A percentile compares a stretch with the other conserved stretches of the same genome.
Evolutionary conservation across 78 protist species (phyloP).

Genomic region (slime mould (Dictyostelium discoideum)): DNA sequence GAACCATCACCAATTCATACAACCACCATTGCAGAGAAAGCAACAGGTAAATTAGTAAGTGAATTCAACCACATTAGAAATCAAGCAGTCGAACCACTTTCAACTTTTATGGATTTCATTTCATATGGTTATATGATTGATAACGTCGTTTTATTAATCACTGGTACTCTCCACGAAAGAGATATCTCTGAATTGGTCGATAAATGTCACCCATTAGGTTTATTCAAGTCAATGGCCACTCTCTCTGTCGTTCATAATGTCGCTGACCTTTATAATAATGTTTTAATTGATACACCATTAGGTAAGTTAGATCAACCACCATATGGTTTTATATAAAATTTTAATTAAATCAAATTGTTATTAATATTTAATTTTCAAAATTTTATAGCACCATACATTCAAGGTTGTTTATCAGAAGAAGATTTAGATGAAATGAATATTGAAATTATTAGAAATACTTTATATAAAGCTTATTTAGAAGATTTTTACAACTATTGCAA

Average conservation of each 20-base stretch:
- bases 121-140: constrained; percentile 99
- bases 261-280: constrained; percentile 94
- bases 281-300: constrained; percentile 97
- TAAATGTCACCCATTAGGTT: constrained; percentile 98
- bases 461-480: constrained; percentile 98
- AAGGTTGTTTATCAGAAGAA: constrained; percentile 71
- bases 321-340: background rate
- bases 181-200: constrained; percentile 90
- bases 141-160: constrained; percentile 96
- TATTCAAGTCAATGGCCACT: constrained; percentile 91
- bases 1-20: constrained; percentile 95
- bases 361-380: no score
- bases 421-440: constrained; percentile 96
- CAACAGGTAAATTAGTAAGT: constrained; percentile 67
- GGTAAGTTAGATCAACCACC: constrained; percentile 52
- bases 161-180: constrained; percentile 96
- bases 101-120: constrained; percentile 97
- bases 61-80: constrained; percentile 93
- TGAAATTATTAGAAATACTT: constrained; percentile 96
- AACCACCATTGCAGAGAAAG: constrained; percentile 80
- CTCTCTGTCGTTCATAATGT: constrained; percentile 85
- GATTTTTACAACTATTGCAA: constrained; percentile 94
- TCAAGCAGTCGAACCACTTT: constrained; percentile 94
- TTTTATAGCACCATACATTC: constrained; percentile 84
- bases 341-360: background rate